Conservation (phyloP, 108 stramenopile species). For the Aureococcus anophagefferens region DNA sequence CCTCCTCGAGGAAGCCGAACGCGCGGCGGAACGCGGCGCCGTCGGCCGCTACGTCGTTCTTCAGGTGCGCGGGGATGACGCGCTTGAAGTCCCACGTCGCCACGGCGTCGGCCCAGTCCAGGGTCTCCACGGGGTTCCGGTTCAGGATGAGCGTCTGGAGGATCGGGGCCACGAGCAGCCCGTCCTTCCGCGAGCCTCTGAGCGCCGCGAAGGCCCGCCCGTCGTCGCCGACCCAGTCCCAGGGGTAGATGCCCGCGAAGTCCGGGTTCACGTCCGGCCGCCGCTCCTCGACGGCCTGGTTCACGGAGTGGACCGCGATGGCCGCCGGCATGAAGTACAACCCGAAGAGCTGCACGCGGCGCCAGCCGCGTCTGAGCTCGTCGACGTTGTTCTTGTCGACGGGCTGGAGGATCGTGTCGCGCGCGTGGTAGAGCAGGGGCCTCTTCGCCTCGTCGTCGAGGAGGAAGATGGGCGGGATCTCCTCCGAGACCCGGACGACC, state of each 20-base stretch:
- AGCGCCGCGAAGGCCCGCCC: constrained; percentile 63
- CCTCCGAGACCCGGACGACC: constrained; percentile 63
- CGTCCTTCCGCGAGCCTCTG: constrained; percentile 34
- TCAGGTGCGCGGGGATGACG: constrained; percentile 81
- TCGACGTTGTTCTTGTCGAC: constrained; percentile 25
- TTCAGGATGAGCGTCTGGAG: constrained; percentile 77
- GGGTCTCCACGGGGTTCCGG: constrained; percentile 63
- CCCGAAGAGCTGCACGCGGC: constrained; percentile 72
- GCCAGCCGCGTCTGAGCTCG: constrained; percentile 59
- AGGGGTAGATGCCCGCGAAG: constrained; percentile 72
- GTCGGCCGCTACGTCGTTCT: constrained; percentile 66
- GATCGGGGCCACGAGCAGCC: constrained; percentile 79
- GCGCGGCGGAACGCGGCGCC: constrained; percentile 70
- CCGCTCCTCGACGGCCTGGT: constrained; percentile 45
- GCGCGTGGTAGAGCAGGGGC: constrained; percentile 80
- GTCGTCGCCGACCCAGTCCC: constrained; percentile 66
- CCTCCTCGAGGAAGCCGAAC: constrained; percentile 69
- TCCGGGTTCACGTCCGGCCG: constrained; percentile 67
- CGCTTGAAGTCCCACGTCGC: constrained; percentile 64
- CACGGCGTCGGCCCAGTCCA: constrained; percentile 78
- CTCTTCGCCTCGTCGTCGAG: constrained; percentile 53
- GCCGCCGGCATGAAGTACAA: constrained; percentile 74
- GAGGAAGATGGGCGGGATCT: constrained; percentile 59
- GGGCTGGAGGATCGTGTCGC: constrained; percentile 64
- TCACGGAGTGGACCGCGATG: constrained; percentile 58